Percentiles rank a stretch among this genome's conserved stretches.
phyloP scores from a whole-genome alignment of 225 moss, liverwort and hornwort species.

The Ulota crispa region DNA sequence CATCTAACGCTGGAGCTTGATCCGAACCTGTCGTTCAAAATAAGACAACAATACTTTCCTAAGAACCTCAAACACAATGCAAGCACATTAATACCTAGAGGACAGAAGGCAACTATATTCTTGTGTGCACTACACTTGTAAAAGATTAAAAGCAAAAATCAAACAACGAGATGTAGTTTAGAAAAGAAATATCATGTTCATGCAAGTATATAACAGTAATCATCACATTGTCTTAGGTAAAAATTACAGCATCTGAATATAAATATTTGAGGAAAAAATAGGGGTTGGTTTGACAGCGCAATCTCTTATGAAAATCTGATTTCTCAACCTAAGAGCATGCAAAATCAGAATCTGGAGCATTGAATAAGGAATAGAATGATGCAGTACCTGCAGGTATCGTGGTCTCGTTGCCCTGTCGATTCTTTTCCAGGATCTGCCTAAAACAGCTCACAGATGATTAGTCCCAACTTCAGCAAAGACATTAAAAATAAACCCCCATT shows the following conservation, averaged over 20 bases:
- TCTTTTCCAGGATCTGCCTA: conserved; percentile 79
- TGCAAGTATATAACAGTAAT: not conserved
- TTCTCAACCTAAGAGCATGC: conserved; percentile 4
- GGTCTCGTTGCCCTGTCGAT: conserved; percentile 47
- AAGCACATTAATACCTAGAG: not conserved
- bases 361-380: not conserved
- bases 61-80: conserved; percentile 11
- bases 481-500: too few species aligned
- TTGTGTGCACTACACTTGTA: not conserved
- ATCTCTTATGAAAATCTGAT: not conserved
- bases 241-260: not conserved
- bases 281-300: not conserved
- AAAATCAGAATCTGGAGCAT: conserved; percentile 1
- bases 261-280: too few species aligned
- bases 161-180: not conserved
- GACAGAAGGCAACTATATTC: not conserved
- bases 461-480: not conserved
- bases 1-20: conserved; percentile 63
- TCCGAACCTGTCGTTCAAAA: conserved; percentile 36
- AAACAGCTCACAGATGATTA: conserved; percentile 29
- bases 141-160: not conserved
- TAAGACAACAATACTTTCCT: not conserved
- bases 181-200: not conserved
- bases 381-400: conserved; percentile 41
- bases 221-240: not conserved